Evolutionary conservation across 2,329 filamentous ascomycete species (phyloP), one percentile per base, ranked within the genome.

Genomic region (Pyricularia sp.): DNA sequence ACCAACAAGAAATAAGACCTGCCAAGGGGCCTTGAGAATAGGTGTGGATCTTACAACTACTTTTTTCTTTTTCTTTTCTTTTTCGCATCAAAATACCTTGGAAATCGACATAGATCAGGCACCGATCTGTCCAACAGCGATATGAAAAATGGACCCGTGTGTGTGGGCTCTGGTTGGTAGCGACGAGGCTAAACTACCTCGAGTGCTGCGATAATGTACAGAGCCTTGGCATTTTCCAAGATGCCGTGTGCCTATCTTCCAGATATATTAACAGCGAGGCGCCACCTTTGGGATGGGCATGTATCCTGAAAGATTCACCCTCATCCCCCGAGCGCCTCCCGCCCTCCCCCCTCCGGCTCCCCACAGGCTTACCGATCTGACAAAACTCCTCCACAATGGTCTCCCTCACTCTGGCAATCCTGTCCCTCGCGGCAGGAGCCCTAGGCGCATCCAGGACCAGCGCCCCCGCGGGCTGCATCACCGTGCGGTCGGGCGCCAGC

Each of bases 371-470:
- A 36, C 11, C 33, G 33, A 36, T 14, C 6, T 36, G 33, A 36
- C 33, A 36, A 50, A n/a, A 10, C 36, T 6, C 7, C 33, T 36
- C 2, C 33, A 63, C 9, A 30, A 63, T 63, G 59, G 59, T 63
- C 5, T 63, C 59, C 12, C 26, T 63, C 26, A 28, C 25, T 4
- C 59, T 63, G 3, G 59, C 59, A 31, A 17, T 42, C 66, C 23
- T 68, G 10, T 68, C 66, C 55, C 66, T 68, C 17, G 66, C 58
- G 30, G 42, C 66, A 17, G 58, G n/a, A n/a, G 66, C 61, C 31
- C 66, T 68, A 10, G 66, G 30, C n/a, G 67, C 67, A 26, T 65
- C 61, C 31, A 36, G 63, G 59, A 68, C 61, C 61, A 58, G 31
- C 25, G 67, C 61, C 3, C 61, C 61, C 4, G 33, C 61, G 17